Percentiles rank a stretch among this genome's conserved stretches.
These are phyloP conservation scores for Limonium bicolor DNA, from an alignment of 148 eudicot genomes.

Conservation along the genomic window DNA sequence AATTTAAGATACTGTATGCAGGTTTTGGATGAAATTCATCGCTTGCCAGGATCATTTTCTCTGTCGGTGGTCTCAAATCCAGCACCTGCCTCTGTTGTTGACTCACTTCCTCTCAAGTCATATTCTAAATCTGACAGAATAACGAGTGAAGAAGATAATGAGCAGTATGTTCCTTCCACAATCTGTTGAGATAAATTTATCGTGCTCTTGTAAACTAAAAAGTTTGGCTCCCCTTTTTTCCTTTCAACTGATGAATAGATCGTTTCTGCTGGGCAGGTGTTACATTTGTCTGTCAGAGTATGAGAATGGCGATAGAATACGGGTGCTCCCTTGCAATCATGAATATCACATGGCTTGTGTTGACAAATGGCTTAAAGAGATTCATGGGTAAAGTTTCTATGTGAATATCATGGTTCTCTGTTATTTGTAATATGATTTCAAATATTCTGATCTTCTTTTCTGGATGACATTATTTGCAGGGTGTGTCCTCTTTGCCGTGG, in stretches of 20 bases:
- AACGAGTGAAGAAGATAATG: slow-evolving; percentile 33
- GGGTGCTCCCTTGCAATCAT: slow-evolving; percentile 72
- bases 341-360: slow-evolving; percentile 66
- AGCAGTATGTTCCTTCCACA: slow-evolving; percentile 34
- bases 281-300: slow-evolving; percentile 72
- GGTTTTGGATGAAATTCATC: slow-evolving; percentile 85
- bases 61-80: slow-evolving; percentile 57
- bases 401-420: neutral
- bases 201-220: neutral
- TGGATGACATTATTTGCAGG: slow-evolving; percentile 16
- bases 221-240: neutral
- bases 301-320: slow-evolving; percentile 51
- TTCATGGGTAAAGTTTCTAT: slow-evolving; percentile 44
- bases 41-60: slow-evolving; percentile 58
- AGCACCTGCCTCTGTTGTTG: slow-evolving; percentile 65
- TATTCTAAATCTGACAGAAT: slow-evolving; percentile 22
- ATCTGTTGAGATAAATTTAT: neutral
- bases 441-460: neutral
- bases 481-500: slow-evolving; percentile 85
- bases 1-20: slow-evolving; percentile 7
- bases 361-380: slow-evolving; percentile 88
- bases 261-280: slow-evolving; percentile 26
- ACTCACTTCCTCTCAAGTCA: slow-evolving; percentile 46
- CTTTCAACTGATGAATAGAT: neutral
- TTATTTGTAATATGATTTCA: neutral